A percentile compares a stretch with the other conserved stretches of the same genome.
Evolutionary conservation across 305 asterid species (phyloP).

Genomic region (Fraxinus nigra): DNA sequence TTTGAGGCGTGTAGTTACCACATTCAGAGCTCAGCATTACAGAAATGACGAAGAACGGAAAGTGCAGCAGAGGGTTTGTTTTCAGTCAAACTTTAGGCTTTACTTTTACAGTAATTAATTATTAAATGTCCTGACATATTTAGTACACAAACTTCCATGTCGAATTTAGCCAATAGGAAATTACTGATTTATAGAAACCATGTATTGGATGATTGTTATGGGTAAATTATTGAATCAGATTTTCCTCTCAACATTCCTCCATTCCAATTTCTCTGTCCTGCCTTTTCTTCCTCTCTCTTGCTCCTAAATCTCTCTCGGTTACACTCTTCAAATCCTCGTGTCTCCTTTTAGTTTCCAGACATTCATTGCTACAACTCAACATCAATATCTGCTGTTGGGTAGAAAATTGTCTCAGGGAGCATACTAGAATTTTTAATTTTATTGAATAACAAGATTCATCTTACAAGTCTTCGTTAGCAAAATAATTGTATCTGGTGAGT

Average conservation of each 20-base stretch:
- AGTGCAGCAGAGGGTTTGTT: not conserved
- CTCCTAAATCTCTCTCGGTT: not conserved
- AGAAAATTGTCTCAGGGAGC: not conserved
- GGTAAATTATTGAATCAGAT: not conserved
- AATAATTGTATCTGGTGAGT: not conserved
- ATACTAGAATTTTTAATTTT: not conserved
- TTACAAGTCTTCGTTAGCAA: not conserved
- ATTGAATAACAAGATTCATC: not conserved
- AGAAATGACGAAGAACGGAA: not conserved
- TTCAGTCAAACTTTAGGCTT: not conserved
- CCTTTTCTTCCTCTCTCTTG: not conserved
- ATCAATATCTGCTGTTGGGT: not conserved
- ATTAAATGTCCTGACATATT: not conserved
- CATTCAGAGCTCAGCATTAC: not conserved
- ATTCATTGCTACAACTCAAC: not conserved
- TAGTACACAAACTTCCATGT: not conserved
- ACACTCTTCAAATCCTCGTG: not conserved
- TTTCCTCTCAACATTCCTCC: slow-evolving; percentile 3
- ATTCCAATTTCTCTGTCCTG: not conserved
- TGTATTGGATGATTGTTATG: not conserved
- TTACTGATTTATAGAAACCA: not conserved
- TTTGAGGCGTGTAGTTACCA: not conserved
- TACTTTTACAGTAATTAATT: not conserved
- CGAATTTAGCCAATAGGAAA: not conserved
- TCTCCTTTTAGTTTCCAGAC: not conserved